Percentiles rank a stretch among this genome's conserved stretches.
Conservation (phyloP, 306 rosid genomes). For the Begonia loranthoides region DNA sequence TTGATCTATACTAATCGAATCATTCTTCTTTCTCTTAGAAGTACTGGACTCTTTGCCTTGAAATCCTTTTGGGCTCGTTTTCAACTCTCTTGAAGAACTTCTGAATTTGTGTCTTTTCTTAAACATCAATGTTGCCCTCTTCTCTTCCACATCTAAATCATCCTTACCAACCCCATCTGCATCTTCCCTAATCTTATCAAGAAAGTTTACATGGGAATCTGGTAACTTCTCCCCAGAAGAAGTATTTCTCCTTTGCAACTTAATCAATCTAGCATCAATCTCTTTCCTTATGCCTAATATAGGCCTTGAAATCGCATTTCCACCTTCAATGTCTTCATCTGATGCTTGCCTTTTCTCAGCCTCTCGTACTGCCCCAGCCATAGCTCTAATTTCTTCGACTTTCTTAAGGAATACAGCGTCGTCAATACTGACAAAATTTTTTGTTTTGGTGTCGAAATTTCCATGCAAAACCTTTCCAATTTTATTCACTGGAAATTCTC, state of each 20-base stretch:
- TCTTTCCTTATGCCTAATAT: slow-evolving; percentile 46
- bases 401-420: slow-evolving; percentile 27
- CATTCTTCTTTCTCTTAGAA: slow-evolving; percentile 13
- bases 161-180: slow-evolving; percentile 13
- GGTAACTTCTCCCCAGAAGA: slow-evolving; percentile 20
- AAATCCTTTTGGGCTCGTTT: slow-evolving; percentile 51
- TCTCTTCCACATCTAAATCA: slow-evolving; percentile 17
- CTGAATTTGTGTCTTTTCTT: slow-evolving; percentile 40
- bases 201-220: slow-evolving; percentile 12
- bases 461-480: slow-evolving; percentile 13
- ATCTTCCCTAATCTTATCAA: slow-evolving; percentile 17
- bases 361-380: slow-evolving; percentile 63
- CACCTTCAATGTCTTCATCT: slow-evolving; percentile 17
- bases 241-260: slow-evolving; percentile 34
- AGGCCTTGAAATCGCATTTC: slow-evolving; percentile 13
- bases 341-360: slow-evolving; percentile 27
- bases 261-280: slow-evolving; percentile 33
- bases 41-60: slow-evolving; percentile 18
- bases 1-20: slow-evolving; percentile 3
- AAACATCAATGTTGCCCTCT: slow-evolving; percentile 22
- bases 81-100: slow-evolving; percentile 28
- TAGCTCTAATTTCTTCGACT: slow-evolving; percentile 58
- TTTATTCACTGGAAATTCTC: slow-evolving; percentile 12
- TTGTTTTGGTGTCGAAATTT: slow-evolving; percentile 6
- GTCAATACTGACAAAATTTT: slow-evolving; percentile 12